Evolutionary conservation across 2,329 filamentous ascomycete species (phyloP).

Genomic region (Colletotrichum caudatum): DNA sequence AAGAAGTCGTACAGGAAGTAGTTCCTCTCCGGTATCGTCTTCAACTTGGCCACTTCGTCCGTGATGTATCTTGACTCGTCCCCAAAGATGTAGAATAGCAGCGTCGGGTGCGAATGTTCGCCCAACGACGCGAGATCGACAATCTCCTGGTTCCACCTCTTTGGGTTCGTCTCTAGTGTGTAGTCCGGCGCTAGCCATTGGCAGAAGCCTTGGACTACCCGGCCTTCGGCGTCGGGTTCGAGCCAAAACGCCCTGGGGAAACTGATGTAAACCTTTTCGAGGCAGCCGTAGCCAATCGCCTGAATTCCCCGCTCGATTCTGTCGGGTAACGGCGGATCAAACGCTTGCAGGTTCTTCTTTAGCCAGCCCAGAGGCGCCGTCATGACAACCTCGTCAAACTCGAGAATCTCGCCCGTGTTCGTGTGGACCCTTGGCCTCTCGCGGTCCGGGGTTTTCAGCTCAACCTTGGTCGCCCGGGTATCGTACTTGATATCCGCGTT

Average conservation of each 20-base stretch:
- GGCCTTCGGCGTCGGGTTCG: slow-evolving; percentile 52
- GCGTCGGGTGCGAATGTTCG: slow-evolving; percentile 76
- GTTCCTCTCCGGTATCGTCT: slow-evolving; percentile 61
- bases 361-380: slow-evolving; percentile 78
- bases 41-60: slow-evolving; percentile 55
- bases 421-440: slow-evolving; percentile 57
- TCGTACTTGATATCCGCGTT: slow-evolving; percentile 66
- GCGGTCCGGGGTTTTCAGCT: slow-evolving; percentile 46
- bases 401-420: slow-evolving; percentile 56
- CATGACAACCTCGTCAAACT: slow-evolving; percentile 77
- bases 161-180: slow-evolving; percentile 68
- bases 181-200: slow-evolving; percentile 82
- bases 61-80: slow-evolving; percentile 69
- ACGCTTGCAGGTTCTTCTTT: slow-evolving; percentile 68
- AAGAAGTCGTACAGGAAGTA: slow-evolving; percentile 75
- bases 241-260: slow-evolving; percentile 84
- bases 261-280: slow-evolving; percentile 78
- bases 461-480: slow-evolving; percentile 61
- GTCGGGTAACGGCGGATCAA: slow-evolving; percentile 70
- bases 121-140: slow-evolving; percentile 81
- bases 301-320: slow-evolving; percentile 70
- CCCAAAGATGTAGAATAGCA: slow-evolving; percentile 86
- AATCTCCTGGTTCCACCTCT: slow-evolving; percentile 79
- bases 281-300: slow-evolving; percentile 75
- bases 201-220: slow-evolving; percentile 73